Evolutionary conservation across 768 basidiomycete species (phyloP).

Genomic region (Suillus sp.): DNA sequence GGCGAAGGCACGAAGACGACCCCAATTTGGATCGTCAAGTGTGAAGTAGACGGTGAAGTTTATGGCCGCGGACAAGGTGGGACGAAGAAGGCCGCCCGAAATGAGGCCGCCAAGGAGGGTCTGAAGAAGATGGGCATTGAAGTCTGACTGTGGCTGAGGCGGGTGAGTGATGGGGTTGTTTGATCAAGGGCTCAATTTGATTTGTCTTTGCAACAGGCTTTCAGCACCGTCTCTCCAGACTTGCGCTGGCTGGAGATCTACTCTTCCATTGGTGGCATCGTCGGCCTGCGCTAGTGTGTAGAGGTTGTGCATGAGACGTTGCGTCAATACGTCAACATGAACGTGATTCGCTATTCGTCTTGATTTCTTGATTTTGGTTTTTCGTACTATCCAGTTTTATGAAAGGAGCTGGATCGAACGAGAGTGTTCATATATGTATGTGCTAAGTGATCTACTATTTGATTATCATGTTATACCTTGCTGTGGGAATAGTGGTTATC

Average conservation of each 20-base stretch:
- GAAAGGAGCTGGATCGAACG: conserved; percentile 12
- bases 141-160: conserved; percentile 33
- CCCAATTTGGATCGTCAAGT: conserved; percentile 73
- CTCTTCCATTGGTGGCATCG: conserved; percentile 18
- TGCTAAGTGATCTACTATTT: conserved; percentile 10
- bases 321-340: conserved; percentile 6
- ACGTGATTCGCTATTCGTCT: background rate
- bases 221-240: conserved; percentile 60
- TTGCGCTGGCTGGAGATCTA: conserved; percentile 47
- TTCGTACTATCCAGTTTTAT: background rate
- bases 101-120: conserved; percentile 80
- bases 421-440: conserved; percentile 7
- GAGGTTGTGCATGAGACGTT: conserved; percentile 49
- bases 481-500: too few species aligned
- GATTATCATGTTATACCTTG: conserved; percentile 6
- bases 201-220: conserved; percentile 22
- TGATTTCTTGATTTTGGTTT: conserved; percentile 6
- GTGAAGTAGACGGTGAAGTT: conserved; percentile 59
- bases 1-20: conserved; percentile 56
- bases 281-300: conserved; percentile 64
- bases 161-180: conserved; percentile 18
- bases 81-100: conserved; percentile 79
- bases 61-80: conserved; percentile 66
- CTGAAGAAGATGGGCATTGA: conserved; percentile 56
- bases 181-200: conserved; percentile 24